Evolutionary conservation across 768 basidiomycete genomes (phyloP).

Genomic region (Suillus ampliporus): DNA sequence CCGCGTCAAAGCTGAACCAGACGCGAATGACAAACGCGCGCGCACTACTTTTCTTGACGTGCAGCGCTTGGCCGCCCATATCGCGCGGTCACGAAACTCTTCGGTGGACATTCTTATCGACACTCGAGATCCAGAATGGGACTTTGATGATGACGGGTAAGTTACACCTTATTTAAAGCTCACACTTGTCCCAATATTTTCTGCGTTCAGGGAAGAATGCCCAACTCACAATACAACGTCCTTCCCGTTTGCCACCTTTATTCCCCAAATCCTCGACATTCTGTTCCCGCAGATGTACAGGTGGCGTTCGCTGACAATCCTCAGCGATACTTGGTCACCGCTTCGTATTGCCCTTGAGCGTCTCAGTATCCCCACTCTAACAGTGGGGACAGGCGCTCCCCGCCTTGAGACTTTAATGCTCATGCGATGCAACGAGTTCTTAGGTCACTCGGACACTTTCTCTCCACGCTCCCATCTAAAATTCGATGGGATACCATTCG

Average conservation of each 20-base stretch:
- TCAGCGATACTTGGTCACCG: slow-evolving; percentile 63
- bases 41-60: slow-evolving; percentile 35
- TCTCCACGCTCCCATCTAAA: slow-evolving; percentile 45
- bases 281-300: slow-evolving; percentile 57
- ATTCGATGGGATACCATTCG: slow-evolving; percentile 40
- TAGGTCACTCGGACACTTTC: slow-evolving; percentile 51
- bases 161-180: slow-evolving; percentile 3
- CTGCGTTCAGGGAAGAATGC: slow-evolving; percentile 14
- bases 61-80: slow-evolving; percentile 45
- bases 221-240: slow-evolving; percentile 1
- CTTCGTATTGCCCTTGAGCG: slow-evolving; percentile 56
- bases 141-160: slow-evolving; percentile 58
- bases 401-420: slow-evolving; percentile 55
- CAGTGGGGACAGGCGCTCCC: slow-evolving; percentile 37
- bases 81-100: slow-evolving; percentile 52
- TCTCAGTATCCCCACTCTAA: slow-evolving; percentile 43
- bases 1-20: not conserved
- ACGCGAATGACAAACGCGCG: not conserved
- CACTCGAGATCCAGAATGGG: slow-evolving; percentile 63
- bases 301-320: slow-evolving; percentile 58
- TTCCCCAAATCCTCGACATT: slow-evolving; percentile 39
- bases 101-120: slow-evolving; percentile 63
- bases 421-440: slow-evolving; percentile 66
- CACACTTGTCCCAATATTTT: not conserved
- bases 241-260: slow-evolving; percentile 16